Conservation (phyloP, 768 basidiomycete species). For the Auriscalpium orientale region DNA sequence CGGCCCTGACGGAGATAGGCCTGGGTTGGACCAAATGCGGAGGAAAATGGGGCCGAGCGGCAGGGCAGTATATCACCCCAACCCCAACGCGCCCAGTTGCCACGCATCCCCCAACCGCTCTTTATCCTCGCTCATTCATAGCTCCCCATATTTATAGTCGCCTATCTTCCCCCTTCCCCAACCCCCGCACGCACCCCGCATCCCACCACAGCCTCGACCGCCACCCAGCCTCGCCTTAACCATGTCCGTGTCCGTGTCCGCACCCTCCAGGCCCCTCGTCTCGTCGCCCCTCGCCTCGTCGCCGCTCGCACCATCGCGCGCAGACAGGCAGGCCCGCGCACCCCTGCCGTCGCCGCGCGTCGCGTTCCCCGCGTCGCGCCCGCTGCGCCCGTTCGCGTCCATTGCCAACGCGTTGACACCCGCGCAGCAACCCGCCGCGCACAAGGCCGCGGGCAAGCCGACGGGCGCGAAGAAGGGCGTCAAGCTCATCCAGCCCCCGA, state of each 20-base stretch:
- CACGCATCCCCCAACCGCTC: no score
- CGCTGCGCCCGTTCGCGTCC: constrained; percentile 71
- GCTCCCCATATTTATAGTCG: neutral
- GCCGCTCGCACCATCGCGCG: constrained; percentile 8
- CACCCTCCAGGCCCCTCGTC: constrained; percentile 22
- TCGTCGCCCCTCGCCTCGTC: constrained; percentile 14
- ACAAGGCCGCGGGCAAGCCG: neutral
- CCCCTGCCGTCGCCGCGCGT: constrained; percentile 18
- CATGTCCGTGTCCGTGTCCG: constrained; percentile 41
- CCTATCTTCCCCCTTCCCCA: constrained; percentile 3
- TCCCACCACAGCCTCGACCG: constrained; percentile 31
- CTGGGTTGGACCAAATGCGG: no score
- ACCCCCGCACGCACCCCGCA: constrained; percentile 23
- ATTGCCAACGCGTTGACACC: constrained; percentile 32
- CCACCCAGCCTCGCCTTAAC: no score
- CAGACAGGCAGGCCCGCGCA: constrained; percentile 24
- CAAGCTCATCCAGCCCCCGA: constrained; percentile 76
- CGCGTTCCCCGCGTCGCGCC: constrained; percentile 63
- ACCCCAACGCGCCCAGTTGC: neutral
- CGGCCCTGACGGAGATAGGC: no score
- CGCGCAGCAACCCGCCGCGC: neutral
- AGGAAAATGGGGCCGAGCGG: no score
- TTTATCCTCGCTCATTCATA: neutral
- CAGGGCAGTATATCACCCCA: neutral
- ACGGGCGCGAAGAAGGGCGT: constrained; percentile 38